Evolutionary conservation across 164 flowering plant species (phyloP), one percentile per base, ranked within the genome.

Genomic region (Annona cherimola): DNA sequence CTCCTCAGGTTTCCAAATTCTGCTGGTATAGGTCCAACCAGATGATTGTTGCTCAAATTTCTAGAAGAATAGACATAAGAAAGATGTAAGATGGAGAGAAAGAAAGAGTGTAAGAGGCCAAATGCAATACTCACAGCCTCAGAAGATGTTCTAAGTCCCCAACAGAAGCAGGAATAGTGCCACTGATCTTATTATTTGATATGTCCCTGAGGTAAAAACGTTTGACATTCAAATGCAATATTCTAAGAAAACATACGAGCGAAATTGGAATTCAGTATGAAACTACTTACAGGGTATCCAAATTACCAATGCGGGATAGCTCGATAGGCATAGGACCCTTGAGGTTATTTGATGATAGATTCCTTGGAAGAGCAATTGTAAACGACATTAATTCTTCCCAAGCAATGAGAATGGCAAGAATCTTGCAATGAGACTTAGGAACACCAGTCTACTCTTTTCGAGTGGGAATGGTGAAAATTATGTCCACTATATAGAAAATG

Each of bases 111-210:
- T 5, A 18, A 71, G 46, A 7, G 26, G 74, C 40, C 14, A 62
- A n/a, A 45, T 12, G 5, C 19, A 43, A 19, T 42, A 84, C 95
- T 88, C 74, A 95, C 99, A 95, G 80, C 81, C 87, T 95, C 14
- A 93, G 80, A 68, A 95, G 96, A 81, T 95, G 99, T 65, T 95
- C 99, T 85, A 95, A 80, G 70, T 93, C 96, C 71, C 99, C 99
- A 73, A 95, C 76, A 2, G 99, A 81, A 68, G 88, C 79, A 64
- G 99, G 98, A 69, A 95, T 89, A 39, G 84, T 39, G 40, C 99
- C 99, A 77, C 78, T 84, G 42, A 95, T 83, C 71, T 73, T 83
- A 79, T 95, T 95, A 65, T 83, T 77, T 9, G 99, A 95, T 50
- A 95, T 76, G 75, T 95, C 98, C 82, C 99, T 95, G 81, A n/a